Evolutionary conservation across 352 stramenopile species (phyloP), one percentile per base, ranked within the genome.

Genomic region (Phytophthora crassamura): DNA sequence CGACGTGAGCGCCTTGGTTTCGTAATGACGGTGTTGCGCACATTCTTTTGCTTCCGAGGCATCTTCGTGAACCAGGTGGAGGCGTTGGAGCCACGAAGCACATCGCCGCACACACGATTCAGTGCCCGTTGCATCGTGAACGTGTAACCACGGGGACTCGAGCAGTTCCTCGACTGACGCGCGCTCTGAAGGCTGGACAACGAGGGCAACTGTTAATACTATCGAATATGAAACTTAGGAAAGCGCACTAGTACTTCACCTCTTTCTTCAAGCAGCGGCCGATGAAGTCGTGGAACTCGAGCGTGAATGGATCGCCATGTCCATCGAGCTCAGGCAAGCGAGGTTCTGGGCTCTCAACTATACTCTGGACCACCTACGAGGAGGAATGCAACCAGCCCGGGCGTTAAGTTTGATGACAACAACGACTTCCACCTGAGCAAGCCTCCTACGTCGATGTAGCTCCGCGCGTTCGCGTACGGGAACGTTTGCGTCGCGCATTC

Each of bases 291-390:
- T 76, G 74, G 25, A 93, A 91, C 43, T 88, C 82, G 5, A 22
- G 35, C 0, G 77, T 76, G 57, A 93, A 93, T 7, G 54, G 36
- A 34, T 62, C 16, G 4, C 67, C 47, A 20, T 73, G 60, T 14
- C 15, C 32, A 14, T 74, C 60, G 33, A 75, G 57, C 5, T 65
- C 39, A 4, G 84, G 77, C 6, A 93, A 51, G 28, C 70, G 51
- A 7, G 80, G 82, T 53, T 85, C 75, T 0, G 77, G 58, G 15
- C 74, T 76, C 64, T 93, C 83, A 42, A 93, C 80, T 55, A 91
- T 91, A 33, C 78, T 90, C 41, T 91, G 83, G 9, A 93, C 82
- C 14, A 93, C 71, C 81, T 91, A 47, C 7, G 47, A 20, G 40
- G 5, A 56, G 4, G 16, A 47, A 45, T 14, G 28, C 16, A 16